phyloP scores from a whole-genome alignment of 176 grass and related monocot species.

The Rhynchospora tenuis region DNA sequence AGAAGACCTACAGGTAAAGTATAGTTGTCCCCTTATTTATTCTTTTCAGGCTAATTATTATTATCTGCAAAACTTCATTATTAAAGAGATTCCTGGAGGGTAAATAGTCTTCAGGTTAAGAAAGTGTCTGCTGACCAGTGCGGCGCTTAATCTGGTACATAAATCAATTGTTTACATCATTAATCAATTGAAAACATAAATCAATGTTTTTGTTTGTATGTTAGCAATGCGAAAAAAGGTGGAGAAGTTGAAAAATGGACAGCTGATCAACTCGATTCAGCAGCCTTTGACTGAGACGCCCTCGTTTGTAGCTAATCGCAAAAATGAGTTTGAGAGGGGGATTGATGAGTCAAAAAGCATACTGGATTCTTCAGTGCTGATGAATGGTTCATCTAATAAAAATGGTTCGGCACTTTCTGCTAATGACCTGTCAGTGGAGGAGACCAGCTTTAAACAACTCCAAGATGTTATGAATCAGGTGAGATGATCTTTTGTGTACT shows the following conservation, averaged over 20 bases:
- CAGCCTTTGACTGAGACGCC: constrained; percentile 33
- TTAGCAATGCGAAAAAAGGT: constrained; percentile 36
- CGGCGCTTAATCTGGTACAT: not conserved
- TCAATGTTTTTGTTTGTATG: not conserved
- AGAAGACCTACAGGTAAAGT: not conserved
- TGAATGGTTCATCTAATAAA: constrained; percentile 44
- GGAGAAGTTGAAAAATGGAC: constrained; percentile 25
- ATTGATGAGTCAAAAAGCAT: constrained; percentile 25
- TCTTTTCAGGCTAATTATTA: not conserved
- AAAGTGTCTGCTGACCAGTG: not conserved
- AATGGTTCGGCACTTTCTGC: constrained; percentile 39
- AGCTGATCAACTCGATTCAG: constrained; percentile 24
- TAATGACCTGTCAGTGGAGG: constrained; percentile 46
- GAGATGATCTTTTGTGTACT: constrained; percentile 2
- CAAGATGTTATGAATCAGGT: constrained; percentile 86
- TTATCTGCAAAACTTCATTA: not conserved
- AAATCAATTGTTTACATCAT: not conserved
- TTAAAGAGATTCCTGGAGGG: constrained; percentile 34
- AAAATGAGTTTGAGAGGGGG: constrained; percentile 30
- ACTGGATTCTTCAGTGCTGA: constrained; percentile 39
- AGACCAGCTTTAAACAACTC: constrained; percentile 66
- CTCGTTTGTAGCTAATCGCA: constrained; percentile 34
- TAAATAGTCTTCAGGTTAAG: constrained; percentile 24
- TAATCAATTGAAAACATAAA: not conserved
- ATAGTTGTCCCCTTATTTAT: not conserved